These are phyloP conservation scores for Artemisia argyi DNA, from an alignment of 129 eudicot genomes.

Conservation along the genomic window DNA sequence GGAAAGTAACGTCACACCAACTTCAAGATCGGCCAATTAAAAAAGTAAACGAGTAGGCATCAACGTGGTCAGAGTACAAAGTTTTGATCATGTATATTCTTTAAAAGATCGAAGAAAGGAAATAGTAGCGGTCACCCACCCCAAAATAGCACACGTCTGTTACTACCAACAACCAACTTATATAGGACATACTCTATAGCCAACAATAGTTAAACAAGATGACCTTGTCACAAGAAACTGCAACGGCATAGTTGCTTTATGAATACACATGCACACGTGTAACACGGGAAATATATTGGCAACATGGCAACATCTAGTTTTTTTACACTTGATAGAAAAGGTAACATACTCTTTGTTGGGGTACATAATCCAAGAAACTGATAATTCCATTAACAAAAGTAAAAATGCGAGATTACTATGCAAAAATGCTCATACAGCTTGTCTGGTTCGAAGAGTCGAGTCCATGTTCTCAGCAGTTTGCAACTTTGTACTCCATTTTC, in stretches of 20 bases:
- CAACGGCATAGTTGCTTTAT: not conserved
- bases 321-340: slow-evolving; percentile 1
- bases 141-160: not conserved
- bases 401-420: slow-evolving; percentile 31
- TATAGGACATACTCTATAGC: not conserved
- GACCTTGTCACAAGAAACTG: not conserved
- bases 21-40: not conserved
- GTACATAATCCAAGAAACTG: slow-evolving; percentile 5
- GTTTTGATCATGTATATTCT: too few species aligned
- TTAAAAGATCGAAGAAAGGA: too few species aligned
- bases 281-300: slow-evolving; percentile 12
- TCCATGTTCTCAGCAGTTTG: slow-evolving; percentile 46
- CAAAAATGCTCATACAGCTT: slow-evolving; percentile 62
- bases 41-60: too few species aligned
- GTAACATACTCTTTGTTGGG: not conserved
- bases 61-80: too few species aligned
- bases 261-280: not conserved
- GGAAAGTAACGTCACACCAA: not conserved
- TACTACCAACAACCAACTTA: not conserved
- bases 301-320: slow-evolving; percentile 12
- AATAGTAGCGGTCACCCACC: not conserved
- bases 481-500: slow-evolving; percentile 57
- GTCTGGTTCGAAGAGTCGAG: slow-evolving; percentile 66
- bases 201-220: not conserved
- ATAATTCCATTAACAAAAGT: not conserved